A percentile compares a stretch with the other conserved stretches of the same genome.
Conservation (phyloP, 1,284 basidiomycete genomes). For the Trichosporon sp. region DNA sequence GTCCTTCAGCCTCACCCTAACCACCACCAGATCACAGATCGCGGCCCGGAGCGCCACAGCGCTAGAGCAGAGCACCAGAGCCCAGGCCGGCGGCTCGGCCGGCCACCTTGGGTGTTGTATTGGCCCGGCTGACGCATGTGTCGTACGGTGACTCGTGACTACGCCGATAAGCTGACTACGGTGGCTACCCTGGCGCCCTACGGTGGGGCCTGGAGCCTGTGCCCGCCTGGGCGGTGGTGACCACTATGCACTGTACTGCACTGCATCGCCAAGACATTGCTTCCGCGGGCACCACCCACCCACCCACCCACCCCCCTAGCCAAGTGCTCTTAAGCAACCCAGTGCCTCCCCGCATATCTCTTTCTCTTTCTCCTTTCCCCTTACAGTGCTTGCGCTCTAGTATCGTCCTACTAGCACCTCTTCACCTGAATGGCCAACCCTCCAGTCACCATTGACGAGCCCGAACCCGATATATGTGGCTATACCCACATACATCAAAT, state of each 20-base stretch:
- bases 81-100: no score
- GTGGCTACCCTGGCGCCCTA: no score
- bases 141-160: not conserved
- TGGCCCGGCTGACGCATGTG: not conserved
- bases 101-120: not conserved
- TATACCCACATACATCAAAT: conserved; percentile 3
- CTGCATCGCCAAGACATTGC: not conserved
- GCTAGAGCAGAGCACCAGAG: no score
- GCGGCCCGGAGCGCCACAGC: no score
- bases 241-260: no score
- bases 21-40: no score
- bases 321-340: not conserved
- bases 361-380: not conserved
- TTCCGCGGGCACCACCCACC: no score
- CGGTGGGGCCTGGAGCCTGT: not conserved
- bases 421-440: not conserved
- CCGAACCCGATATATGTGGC: conserved; percentile 26
- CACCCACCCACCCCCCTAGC: not conserved
- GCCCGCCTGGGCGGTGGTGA: not conserved
- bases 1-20: not conserved
- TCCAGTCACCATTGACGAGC: conserved; percentile 16
- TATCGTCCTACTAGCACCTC: not conserved
- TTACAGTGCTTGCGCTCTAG: not conserved
- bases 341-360: not conserved
- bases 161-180: no score